These are phyloP conservation scores for Leishmania turanica DNA, from an alignment of 208 protist species.

Conservation along the genomic window DNA sequence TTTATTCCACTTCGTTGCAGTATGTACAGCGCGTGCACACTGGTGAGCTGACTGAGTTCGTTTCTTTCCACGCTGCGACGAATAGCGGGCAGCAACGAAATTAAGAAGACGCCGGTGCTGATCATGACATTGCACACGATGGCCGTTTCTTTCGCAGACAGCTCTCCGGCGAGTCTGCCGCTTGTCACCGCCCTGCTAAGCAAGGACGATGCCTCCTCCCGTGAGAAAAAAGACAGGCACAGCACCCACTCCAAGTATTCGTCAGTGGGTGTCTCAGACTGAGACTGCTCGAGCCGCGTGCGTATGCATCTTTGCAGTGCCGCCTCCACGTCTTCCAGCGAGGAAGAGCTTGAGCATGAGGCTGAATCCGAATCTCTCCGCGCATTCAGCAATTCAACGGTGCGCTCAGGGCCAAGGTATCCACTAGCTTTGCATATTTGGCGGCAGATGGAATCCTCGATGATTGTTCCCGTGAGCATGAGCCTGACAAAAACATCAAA, in stretches of 20 bases:
- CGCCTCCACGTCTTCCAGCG: background rate
- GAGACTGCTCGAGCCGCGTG: background rate
- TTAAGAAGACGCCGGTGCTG: background rate
- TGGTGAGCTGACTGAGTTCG: slow-evolving; percentile 12
- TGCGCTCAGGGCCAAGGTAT: background rate
- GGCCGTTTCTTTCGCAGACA: slow-evolving; percentile 5
- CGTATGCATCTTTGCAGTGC: background rate
- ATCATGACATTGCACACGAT: slow-evolving; percentile 24
- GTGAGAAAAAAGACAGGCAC: slow-evolving; percentile 31
- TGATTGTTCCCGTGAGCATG: background rate
- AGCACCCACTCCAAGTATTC: slow-evolving; percentile 17
- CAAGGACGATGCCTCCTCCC: background rate
- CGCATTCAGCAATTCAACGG: background rate
- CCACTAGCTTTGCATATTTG: background rate
- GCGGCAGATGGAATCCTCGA: slow-evolving; percentile 2
- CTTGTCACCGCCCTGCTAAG: background rate
- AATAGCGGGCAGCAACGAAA: background rate
- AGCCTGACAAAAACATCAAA: background rate
- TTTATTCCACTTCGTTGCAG: slow-evolving; percentile 8
- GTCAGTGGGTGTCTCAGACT: background rate
- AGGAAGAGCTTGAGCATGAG: background rate
- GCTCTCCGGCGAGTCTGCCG: background rate
- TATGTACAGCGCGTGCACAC: slow-evolving; percentile 18
- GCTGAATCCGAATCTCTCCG: slow-evolving; percentile 4
- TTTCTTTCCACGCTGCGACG: background rate